Conservation (phyloP, 352 stramenopile genomes). For the Phytopythium boreale region DNA sequence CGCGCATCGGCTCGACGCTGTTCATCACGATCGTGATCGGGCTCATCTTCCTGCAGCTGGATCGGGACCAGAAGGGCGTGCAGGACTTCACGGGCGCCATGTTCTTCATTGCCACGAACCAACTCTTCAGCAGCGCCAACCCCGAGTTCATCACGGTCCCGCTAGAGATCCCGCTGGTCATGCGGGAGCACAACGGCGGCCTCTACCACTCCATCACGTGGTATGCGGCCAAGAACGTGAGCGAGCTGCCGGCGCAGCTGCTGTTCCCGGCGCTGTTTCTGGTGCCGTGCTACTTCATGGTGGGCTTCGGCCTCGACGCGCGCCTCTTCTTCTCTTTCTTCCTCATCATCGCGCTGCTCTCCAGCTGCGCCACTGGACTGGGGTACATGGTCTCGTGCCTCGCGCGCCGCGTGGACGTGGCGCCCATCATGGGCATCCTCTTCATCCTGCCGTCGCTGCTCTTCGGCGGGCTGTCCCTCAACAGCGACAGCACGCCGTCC, state of each 20-base stretch:
- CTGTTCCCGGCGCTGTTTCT: constrained; percentile 30
- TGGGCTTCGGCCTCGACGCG: constrained; percentile 29
- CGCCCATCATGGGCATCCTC: constrained; percentile 26
- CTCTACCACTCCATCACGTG: constrained; percentile 32
- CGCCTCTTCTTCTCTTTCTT: constrained; percentile 34
- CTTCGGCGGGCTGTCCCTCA: constrained; percentile 34
- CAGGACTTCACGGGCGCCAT: constrained; percentile 36
- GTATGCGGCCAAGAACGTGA: constrained; percentile 41
- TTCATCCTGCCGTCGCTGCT: constrained; percentile 33
- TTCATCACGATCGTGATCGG: constrained; percentile 34
- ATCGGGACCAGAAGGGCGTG: constrained; percentile 25
- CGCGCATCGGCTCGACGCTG: constrained; percentile 24
- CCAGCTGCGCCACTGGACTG: constrained; percentile 17
- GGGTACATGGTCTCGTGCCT: constrained; percentile 36
- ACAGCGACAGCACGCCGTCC: constrained; percentile 23
- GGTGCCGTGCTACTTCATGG: constrained; percentile 34
- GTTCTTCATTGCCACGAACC: constrained; percentile 36
- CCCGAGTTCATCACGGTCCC: constrained; percentile 33
- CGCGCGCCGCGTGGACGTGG: constrained; percentile 20
- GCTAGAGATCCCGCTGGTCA: constrained; percentile 32
- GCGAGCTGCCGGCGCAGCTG: constrained; percentile 31
- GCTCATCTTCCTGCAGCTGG: constrained; percentile 31
- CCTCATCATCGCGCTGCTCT: constrained; percentile 22
- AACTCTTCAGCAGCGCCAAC: constrained; percentile 26
- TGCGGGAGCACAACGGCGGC: constrained; percentile 29